Conservation (phyloP, 768 basidiomycete species). For the Terana coerulea region DNA sequence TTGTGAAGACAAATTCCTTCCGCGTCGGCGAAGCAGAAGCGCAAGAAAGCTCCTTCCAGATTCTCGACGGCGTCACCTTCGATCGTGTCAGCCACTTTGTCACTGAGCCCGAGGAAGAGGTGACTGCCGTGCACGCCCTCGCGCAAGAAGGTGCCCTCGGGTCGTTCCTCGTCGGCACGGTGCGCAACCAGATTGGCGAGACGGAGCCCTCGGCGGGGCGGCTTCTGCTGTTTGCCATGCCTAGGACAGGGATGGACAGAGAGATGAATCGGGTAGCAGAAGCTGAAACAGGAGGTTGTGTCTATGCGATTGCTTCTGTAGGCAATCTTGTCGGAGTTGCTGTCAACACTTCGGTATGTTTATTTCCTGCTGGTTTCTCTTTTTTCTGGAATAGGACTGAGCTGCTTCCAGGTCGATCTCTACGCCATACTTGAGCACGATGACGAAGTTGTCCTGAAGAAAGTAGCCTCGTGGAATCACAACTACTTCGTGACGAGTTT, state of each 20-base stretch:
- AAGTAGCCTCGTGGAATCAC: slow-evolving; percentile 67
- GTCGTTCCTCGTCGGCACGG: slow-evolving; percentile 39
- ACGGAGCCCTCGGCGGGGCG: slow-evolving; percentile 46
- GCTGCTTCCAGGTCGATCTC: slow-evolving; percentile 18
- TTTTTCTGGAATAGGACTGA: neutral
- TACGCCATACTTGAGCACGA: slow-evolving; percentile 46
- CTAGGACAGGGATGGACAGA: slow-evolving; percentile 22
- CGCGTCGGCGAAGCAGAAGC: slow-evolving; percentile 48
- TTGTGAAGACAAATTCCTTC: slow-evolving; percentile 47
- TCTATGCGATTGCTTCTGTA: slow-evolving; percentile 56
- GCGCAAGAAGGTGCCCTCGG: neutral
- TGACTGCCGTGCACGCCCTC: slow-evolving; percentile 47
- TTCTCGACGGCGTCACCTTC: slow-evolving; percentile 65
- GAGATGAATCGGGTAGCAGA: slow-evolving; percentile 35
- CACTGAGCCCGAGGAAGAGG: slow-evolving; percentile 55
- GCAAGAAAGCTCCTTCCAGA: slow-evolving; percentile 53
- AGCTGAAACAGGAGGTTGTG: slow-evolving; percentile 54
- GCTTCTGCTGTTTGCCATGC: slow-evolving; percentile 49
- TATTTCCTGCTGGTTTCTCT: neutral
- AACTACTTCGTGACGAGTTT: slow-evolving; percentile 77
- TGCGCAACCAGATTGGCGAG: slow-evolving; percentile 26
- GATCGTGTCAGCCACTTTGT: slow-evolving; percentile 47
- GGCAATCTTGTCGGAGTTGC: slow-evolving; percentile 57
- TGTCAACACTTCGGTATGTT: slow-evolving; percentile 71
- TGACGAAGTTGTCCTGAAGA: slow-evolving; percentile 34